Base-by-base conservation (phyloP, 176 grass and related monocot genomes). In the Carex myosuroides region DNA sequence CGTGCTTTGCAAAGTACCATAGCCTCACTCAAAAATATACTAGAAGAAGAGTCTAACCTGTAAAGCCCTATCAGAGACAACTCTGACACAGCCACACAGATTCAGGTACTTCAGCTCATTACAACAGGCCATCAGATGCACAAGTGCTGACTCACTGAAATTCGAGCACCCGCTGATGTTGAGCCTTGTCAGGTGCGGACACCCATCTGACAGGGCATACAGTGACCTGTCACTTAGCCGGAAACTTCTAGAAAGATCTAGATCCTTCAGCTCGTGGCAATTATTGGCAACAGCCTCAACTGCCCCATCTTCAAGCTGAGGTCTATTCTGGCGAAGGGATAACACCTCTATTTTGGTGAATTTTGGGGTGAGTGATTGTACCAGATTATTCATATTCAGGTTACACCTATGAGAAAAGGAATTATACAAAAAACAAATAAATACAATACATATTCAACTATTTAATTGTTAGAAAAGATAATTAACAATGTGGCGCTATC, bases 111-210 rank as follows among this genome's bases (percentile, higher is more conserved):
- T 93, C 20, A 94, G 44, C 33, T 61, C 85, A 65, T 87, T 91
- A 85, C 94, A 93, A 24, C 86, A 88, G 46, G 84, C 83, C 46
- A 72, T 88, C 41, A 97, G 87, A 86, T 87, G 89, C 7, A 82
- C 44, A 5, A 97, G 87, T 55, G 89, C 94, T 29, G 81, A 73
- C 2, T 94, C 94, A 13, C 87, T 90, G 58, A 93, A 97, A 21
- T 87, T 89, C 41, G 94, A 94, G 65, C 94, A 97, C 54, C 94
- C 94, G 12, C 94, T 97, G 72, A 97, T 97, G 64, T 93, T 97
- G 54, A 97, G 89, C 70, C 84, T 97, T 11, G 88, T 90, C 79
- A 97, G 91, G 58, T 50, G 84, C 72, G 79, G 84, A 60, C 91
- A 97, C 48, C 91, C 88, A 16, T 91, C 62, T 0, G 89, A 88